Conservation (phyloP, 108 stramenopile species). For the Nitzschia inconspicua region DNA sequence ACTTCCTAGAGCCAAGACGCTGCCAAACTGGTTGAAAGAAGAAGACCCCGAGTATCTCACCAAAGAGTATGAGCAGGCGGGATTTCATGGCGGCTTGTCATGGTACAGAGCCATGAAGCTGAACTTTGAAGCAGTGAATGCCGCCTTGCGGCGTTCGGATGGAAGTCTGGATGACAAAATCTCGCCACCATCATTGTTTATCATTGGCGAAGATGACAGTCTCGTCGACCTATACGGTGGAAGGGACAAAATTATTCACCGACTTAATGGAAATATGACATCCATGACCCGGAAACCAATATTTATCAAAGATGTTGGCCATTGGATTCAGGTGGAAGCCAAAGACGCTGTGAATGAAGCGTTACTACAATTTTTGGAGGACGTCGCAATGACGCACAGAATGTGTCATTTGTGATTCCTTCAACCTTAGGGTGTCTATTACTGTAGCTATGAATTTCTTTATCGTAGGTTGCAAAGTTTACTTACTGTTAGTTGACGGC, state of each 20-base stretch:
- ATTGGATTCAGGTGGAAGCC: constrained; percentile 31
- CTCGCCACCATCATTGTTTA: constrained; percentile 12
- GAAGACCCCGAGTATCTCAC: constrained; percentile 10
- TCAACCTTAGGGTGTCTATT: too few relatives aligned
- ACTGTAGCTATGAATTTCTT: too few relatives aligned
- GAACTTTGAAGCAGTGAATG: constrained; percentile 8
- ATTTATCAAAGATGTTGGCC: constrained; percentile 16
- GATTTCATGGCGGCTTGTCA: constrained; percentile 16
- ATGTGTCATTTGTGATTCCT: too few relatives aligned
- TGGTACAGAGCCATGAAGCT: constrained; percentile 20
- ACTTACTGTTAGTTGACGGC: too few relatives aligned
- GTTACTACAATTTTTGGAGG: neutral
- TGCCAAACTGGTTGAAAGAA: constrained; percentile 10
- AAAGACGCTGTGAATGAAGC: constrained; percentile 6
- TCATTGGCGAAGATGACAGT: constrained; percentile 18
- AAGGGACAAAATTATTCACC: neutral
- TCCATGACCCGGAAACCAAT: constrained; percentile 1
- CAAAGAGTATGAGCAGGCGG: constrained; percentile 4
- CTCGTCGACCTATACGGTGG: constrained; percentile 11
- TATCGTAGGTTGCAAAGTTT: too few relatives aligned
- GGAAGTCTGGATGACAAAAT: constrained; percentile 7
- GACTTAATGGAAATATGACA: constrained; percentile 3
- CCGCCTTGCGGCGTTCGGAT: neutral
- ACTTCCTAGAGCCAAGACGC: constrained; percentile 1
- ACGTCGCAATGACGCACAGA: too few relatives aligned